Base-by-base conservation (phyloP, 1,139 yeast genomes). In the Debaryomyces psychrophilus region DNA sequence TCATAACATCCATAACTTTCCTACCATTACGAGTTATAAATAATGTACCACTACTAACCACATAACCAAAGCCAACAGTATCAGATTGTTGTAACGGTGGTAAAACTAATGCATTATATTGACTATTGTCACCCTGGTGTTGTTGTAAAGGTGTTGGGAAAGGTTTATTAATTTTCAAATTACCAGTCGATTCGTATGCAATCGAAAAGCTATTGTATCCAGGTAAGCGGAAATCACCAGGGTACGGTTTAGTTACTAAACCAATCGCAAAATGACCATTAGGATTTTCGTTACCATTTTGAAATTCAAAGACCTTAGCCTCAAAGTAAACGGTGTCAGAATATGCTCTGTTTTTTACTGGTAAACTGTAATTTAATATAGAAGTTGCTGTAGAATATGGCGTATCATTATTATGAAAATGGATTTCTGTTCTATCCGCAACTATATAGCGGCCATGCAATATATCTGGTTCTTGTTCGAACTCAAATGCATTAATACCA, bases 11-110 rank as follows among this genome's bases (percentile, higher is more conserved):
- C 67, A 89, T 82, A 28, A 90, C 68, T 57, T 87, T 87, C 61
- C 85, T 87, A 22, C 99, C 98, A 61, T 93, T 93, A 52, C 95
- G 84, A 0, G 98, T 92, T 52, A 92, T 85, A 61, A 90, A 92
- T 1, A 92, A 76, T 0, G 96, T 81, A 0, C 98, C 97, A 0
- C 87, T 73, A 17, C 87, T 73, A 3, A 89, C 82, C 47, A 87
- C 81, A 64, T 87, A 92, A 1, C 98, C 99, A 51, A 92, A 85
- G 0, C 99, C 99, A 14, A 93, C 85, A 3, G 90, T 88, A 62
- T 93, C 99, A 12, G 97, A 93, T 57, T 87, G 90, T 46, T 77
- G 76, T 42, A 90, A 71, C 20, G 81, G 81, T 2, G 96, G 96
- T 45, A 95, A 82, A 2, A 84, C 83, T 31, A 86, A 82, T 1